Percentiles rank a stretch among this genome's conserved stretches.
Evolutionary conservation across 441 rosid genomes (phyloP).

Genomic region (Corymbia calophylla): DNA sequence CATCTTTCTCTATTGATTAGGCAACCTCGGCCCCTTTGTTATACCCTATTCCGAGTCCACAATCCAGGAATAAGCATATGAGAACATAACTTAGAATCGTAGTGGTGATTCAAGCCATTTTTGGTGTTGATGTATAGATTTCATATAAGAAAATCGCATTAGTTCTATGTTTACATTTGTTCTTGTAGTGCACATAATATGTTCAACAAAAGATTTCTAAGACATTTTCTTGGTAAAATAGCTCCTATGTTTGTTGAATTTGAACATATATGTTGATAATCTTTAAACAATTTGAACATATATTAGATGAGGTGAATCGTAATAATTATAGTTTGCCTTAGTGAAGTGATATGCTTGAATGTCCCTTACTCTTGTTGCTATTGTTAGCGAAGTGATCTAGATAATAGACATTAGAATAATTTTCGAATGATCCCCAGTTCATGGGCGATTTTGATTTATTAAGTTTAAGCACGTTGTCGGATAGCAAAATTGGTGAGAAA

Average conservation of each 20-base stretch:
- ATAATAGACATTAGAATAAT: not conserved
- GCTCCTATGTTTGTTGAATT: not conserved
- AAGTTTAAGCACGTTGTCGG: not conserved
- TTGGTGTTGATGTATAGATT: not conserved
- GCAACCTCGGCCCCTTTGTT: too few relatives aligned
- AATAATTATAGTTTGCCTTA: too few relatives aligned
- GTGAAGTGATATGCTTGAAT: too few relatives aligned
- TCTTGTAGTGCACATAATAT: not conserved
- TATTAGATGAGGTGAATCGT: too few relatives aligned
- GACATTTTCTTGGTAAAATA: not conserved
- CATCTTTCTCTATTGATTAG: too few relatives aligned
- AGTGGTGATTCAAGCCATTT: too few relatives aligned
- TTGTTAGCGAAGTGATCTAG: not conserved
- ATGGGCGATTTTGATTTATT: not conserved
- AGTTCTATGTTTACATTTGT: not conserved
- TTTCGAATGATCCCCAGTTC: too few relatives aligned
- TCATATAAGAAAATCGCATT: not conserved
- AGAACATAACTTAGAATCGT: too few relatives aligned
- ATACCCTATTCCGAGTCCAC: too few relatives aligned
- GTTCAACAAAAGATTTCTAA: not conserved
- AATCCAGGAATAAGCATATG: too few relatives aligned
- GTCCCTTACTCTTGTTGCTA: not conserved
- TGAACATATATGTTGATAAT: too few relatives aligned
- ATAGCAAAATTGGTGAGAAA: not conserved
- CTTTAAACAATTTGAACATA: too few relatives aligned